phyloP scores from a whole-genome alignment of 257 asterid species.

The Orobanche coerulescens region DNA sequence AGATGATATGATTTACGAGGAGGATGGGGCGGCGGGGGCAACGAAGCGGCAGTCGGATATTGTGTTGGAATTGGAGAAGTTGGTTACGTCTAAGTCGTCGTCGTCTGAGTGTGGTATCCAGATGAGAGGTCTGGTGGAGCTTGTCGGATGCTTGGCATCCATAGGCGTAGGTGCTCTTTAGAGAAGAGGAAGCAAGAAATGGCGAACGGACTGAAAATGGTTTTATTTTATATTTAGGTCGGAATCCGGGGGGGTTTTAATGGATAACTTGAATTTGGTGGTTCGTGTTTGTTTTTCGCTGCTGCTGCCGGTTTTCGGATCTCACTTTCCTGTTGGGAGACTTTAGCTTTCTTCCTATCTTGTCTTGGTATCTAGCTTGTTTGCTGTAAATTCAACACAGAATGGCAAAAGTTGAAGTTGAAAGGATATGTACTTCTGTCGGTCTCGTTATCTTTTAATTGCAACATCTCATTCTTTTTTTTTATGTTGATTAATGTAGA shows the following conservation, averaged over 20 bases:
- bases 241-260: neutral
- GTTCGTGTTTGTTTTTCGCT: conserved; percentile 1
- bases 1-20: conserved; percentile 80
- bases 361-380: neutral
- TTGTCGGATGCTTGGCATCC: conserved; percentile 20
- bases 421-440: neutral
- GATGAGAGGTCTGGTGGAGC: conserved; percentile 16
- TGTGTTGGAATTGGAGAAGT: conserved; percentile 37
- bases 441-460: too few species aligned
- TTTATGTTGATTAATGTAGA: too few species aligned
- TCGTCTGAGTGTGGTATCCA: conserved; percentile 22
- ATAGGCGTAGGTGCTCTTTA: conserved; percentile 23
- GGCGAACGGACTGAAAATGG: neutral
- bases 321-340: neutral
- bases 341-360: neutral
- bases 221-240: neutral
- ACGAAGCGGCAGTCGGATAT: conserved; percentile 31
- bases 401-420: neutral
- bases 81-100: conserved; percentile 25
- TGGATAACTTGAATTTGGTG: neutral
- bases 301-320: neutral
- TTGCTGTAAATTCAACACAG: conserved; percentile 8
- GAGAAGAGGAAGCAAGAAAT: neutral
- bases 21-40: conserved; percentile 17
- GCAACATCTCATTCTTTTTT: too few species aligned